These are phyloP conservation scores for Colletotrichum aenigma DNA, from an alignment of 2,329 filamentous ascomycete genomes.

Conservation along the genomic window DNA sequence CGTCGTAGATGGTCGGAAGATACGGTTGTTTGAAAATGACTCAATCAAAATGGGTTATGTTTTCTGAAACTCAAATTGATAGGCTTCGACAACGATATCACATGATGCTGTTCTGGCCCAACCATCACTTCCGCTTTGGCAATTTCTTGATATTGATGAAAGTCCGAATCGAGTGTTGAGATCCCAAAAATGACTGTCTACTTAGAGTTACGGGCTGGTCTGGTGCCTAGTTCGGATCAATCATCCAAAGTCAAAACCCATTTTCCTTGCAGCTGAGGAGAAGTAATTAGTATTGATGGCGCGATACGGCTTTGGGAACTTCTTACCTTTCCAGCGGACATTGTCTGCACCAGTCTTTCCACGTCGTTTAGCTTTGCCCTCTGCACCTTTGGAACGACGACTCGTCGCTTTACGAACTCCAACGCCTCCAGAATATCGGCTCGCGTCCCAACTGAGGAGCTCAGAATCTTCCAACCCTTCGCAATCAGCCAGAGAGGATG, in stretches of 20 bases:
- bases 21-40: neutral
- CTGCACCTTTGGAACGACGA: constrained; percentile 25
- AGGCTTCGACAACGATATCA: neutral
- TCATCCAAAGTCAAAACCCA: constrained; percentile 9
- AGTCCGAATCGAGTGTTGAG: neutral
- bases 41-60: neutral
- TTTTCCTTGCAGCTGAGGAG: neutral
- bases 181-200: neutral
- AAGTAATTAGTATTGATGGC: neutral
- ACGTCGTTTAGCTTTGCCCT: constrained; percentile 27
- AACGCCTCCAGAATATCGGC: constrained; percentile 43
- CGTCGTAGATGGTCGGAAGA: neutral
- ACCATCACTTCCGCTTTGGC: neutral
- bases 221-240: neutral
- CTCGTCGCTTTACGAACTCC: constrained; percentile 37
- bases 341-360: neutral
- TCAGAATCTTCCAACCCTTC: constrained; percentile 36
- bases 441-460: constrained; percentile 39
- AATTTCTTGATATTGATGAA: neutral
- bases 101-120: neutral
- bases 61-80: neutral
- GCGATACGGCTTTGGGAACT: neutral
- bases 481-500: constrained; percentile 40
- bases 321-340: neutral
- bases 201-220: neutral